Percentiles rank a stretch among this genome's conserved stretches.
Conservation (phyloP, 371 early-diverging fungal species). For the Mucor racemosus region DNA sequence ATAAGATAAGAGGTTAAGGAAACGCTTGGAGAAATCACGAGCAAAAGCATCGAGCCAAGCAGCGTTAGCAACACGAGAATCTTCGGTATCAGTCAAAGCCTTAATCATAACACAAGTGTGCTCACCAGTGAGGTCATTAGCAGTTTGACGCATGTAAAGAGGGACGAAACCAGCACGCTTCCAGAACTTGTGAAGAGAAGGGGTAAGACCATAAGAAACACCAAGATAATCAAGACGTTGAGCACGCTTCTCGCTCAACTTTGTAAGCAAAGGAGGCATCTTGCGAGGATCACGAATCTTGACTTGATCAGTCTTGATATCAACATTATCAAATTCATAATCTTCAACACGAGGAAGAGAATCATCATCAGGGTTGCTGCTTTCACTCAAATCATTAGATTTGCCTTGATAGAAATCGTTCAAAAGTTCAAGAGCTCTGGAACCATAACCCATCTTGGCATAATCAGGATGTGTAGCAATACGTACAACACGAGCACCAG, state of each 20-base stretch:
- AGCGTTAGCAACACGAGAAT: slow-evolving; percentile 56
- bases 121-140: slow-evolving; percentile 98
- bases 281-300: slow-evolving; percentile 83
- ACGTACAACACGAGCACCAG: slow-evolving; percentile 99
- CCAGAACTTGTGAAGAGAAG: slow-evolving; percentile 96
- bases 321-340: slow-evolving; percentile 67
- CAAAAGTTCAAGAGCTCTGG: slow-evolving; percentile 84
- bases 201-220: slow-evolving; percentile 96
- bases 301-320: slow-evolving; percentile 78
- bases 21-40: slow-evolving; percentile 88
- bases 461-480: slow-evolving; percentile 99
- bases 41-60: slow-evolving; percentile 83
- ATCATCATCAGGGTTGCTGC: slow-evolving; percentile 45
- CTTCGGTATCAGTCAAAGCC: slow-evolving; percentile 61
- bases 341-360: slow-evolving; percentile 59
- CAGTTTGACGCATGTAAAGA: slow-evolving; percentile 96
- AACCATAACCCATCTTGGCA: slow-evolving; percentile 97
- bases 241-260: slow-evolving; percentile 79
- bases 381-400: slow-evolving; percentile 72
- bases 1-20: slow-evolving; percentile 85
- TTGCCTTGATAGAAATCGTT: slow-evolving; percentile 88
- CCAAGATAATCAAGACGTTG: slow-evolving; percentile 94
- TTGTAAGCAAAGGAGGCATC: slow-evolving; percentile 91
- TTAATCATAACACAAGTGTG: slow-evolving; percentile 97
- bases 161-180: slow-evolving; percentile 90